These are phyloP conservation scores for Populus tremula DNA, from an alignment of 345 rosid genomes.

Conservation along the genomic window DNA sequence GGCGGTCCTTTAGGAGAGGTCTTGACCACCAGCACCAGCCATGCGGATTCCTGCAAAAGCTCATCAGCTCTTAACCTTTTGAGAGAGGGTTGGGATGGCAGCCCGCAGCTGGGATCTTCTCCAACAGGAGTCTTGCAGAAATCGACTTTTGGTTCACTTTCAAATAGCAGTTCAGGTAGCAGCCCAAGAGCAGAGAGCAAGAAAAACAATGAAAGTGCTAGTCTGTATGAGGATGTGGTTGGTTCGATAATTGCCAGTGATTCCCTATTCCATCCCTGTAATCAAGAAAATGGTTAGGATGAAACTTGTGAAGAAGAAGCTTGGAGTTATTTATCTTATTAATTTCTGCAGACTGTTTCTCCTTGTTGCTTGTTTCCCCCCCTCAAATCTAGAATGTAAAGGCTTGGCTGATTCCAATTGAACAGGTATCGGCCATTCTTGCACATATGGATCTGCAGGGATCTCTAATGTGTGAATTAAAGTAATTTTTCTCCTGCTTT, in stretches of 20 bases:
- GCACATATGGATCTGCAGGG: background rate
- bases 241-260: slow-evolving; percentile 29
- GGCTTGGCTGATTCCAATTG: slow-evolving; percentile 13
- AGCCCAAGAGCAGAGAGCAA: slow-evolving; percentile 47
- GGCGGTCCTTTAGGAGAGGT: slow-evolving; percentile 75
- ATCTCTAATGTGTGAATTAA: slow-evolving; percentile 20
- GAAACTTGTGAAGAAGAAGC: slow-evolving; percentile 1
- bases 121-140: slow-evolving; percentile 65
- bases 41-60: slow-evolving; percentile 15
- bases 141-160: slow-evolving; percentile 46
- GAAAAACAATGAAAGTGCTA: slow-evolving; percentile 32
- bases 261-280: slow-evolving; percentile 24
- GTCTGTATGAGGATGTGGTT: slow-evolving; percentile 26
- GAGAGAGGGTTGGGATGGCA: slow-evolving; percentile 40
- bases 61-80: slow-evolving; percentile 28
- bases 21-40: slow-evolving; percentile 37
- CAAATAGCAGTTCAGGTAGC: slow-evolving; percentile 62
- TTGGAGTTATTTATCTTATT: background rate
- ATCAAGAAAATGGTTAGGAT: background rate
- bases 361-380: background rate
- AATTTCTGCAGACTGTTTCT: background rate
- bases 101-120: slow-evolving; percentile 50
- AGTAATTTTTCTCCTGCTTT: background rate
- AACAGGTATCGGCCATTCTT: slow-evolving; percentile 2
- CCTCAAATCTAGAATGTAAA: slow-evolving; percentile 7